These are phyloP conservation scores for Stellera chamaejasme DNA, from an alignment of 345 rosid genomes.

Conservation along the genomic window DNA sequence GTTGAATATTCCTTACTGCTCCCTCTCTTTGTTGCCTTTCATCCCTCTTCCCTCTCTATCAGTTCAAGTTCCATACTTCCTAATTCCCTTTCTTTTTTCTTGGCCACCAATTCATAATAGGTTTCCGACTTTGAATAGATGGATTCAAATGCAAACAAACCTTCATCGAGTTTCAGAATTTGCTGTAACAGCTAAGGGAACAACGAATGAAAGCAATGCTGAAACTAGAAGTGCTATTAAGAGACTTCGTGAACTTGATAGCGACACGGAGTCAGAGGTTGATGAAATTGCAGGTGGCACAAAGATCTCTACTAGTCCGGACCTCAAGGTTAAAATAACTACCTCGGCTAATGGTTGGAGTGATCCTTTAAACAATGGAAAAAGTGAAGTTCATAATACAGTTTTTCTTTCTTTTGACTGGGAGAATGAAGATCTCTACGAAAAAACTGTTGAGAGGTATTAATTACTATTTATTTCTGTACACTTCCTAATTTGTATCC, in stretches of 20 bases:
- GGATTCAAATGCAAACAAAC: conserved; percentile 97
- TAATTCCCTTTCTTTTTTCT: conserved; percentile 6
- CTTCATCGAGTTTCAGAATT: conserved; percentile 92
- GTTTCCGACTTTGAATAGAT: conserved; percentile 89
- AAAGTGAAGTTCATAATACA: conserved; percentile 42
- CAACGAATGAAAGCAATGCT: conserved; percentile 34
- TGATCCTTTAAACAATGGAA: conserved; percentile 33
- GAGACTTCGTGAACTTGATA: conserved; percentile 71
- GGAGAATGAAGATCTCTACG: conserved; percentile 87
- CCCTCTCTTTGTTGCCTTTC: too few species aligned
- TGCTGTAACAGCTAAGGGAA: conserved; percentile 66
- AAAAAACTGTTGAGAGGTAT: conserved; percentile 84
- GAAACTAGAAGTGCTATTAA: conserved; percentile 57
- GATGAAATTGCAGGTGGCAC: conserved; percentile 44
- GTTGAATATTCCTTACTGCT: too few species aligned
- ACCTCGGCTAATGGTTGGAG: conserved; percentile 25
- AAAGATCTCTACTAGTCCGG: conserved; percentile 29
- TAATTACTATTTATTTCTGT: conserved; percentile 5
- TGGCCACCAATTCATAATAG: conserved; percentile 23
- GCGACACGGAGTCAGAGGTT: conserved; percentile 68
- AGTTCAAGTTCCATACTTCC: conserved; percentile 13
- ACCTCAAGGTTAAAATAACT: conserved; percentile 38
- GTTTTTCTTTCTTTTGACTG: conserved; percentile 89
- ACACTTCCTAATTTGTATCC: not conserved
- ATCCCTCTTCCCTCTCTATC: too few species aligned